Evolutionary conservation across 306 rosid species (phyloP), one percentile per base, ranked within the genome.

Genomic region (Trifolium repens): DNA sequence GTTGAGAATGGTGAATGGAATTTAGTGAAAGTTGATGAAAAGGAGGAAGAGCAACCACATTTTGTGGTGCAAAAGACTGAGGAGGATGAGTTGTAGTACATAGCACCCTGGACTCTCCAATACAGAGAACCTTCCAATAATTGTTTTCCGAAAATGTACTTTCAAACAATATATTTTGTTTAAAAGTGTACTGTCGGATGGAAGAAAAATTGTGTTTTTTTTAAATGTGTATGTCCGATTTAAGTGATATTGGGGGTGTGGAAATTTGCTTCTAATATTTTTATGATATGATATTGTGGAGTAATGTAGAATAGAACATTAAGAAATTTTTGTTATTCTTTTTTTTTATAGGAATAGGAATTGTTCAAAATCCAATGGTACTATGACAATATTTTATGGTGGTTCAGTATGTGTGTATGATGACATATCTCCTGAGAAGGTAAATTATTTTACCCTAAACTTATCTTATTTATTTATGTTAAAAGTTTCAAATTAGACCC

Each of bases 361-460:
- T 72, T 67, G 78, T 67, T 76, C 87, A 55, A 85, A 88, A 58
- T 71, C 87, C 69, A 78, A 87, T 5, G 85, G 77, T 57, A 65
- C 82, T 60, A 65, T 96, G 68, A 96, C 99, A 14, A 92, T 96
- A 54, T 96, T 96, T 78, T 96, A 92, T 79, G 91, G 75, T 26
- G 99, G 99, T 60, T 85, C 97, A 8, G 96, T 96, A 61, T 82
- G 84, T 75, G 93, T 90, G 61, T 96, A 81, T 83, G 85, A 92
- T 77, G 91, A 89, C 75, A 67, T 96, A 75, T 76, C 98, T 74
- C 89, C 92, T 10, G 97, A 92, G 85, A 90, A 85, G 98, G 99
- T 90, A 86, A 50, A 0, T 37, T 7, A 16, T 40, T 69, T 16
- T 16, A 4, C 16, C 47, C 52, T 63, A 8, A 2, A n/a, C 27